phyloP scores from a whole-genome alignment of 2,329 filamentous ascomycete species.

The Fusarium dlaminii region DNA sequence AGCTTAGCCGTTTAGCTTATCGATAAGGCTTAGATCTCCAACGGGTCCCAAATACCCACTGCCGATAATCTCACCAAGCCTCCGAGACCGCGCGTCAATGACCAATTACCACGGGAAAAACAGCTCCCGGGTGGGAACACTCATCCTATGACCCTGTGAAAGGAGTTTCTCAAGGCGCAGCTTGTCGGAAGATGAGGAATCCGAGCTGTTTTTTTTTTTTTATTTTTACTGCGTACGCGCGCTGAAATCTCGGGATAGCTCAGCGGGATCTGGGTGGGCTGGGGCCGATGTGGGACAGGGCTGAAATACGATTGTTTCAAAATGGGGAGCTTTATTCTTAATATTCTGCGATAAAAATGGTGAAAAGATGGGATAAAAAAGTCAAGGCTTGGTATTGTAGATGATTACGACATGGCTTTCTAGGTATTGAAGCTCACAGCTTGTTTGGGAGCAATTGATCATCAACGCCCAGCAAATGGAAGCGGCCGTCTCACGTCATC shows the following conservation, averaged over 20 bases:
- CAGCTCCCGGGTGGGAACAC: not conserved
- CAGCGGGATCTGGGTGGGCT: not conserved
- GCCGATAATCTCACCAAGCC: constrained; percentile 30
- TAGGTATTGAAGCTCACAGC: not conserved
- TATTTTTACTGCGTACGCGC: not conserved
- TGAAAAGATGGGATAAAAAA: not conserved
- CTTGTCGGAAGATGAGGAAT: constrained; percentile 9
- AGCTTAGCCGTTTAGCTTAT: constrained; percentile 9
- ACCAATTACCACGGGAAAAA: not conserved
- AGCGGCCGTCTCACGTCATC: constrained; percentile 40
- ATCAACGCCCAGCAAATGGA: constrained; percentile 18
- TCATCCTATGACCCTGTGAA: not conserved
- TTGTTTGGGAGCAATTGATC: constrained; percentile 8
- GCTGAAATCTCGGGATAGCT: not conserved
- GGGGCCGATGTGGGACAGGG: constrained; percentile 9
- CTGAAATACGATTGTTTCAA: constrained; percentile 13
- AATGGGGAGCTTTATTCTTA: not conserved
- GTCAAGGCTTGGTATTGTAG: not conserved
- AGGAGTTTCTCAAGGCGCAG: not conserved
- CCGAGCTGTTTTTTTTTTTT: constrained; percentile 10
- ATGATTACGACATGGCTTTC: not conserved
- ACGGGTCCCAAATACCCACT: not conserved
- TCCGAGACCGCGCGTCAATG: constrained; percentile 29
- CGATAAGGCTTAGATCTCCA: constrained; percentile 11
- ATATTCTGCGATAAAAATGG: not conserved